Percentiles rank a stretch among this genome's conserved stretches.
These are phyloP conservation scores for Cadophora luteo-olivacea DNA, from an alignment of 2,329 filamentous ascomycete genomes.

Conservation along the genomic window DNA sequence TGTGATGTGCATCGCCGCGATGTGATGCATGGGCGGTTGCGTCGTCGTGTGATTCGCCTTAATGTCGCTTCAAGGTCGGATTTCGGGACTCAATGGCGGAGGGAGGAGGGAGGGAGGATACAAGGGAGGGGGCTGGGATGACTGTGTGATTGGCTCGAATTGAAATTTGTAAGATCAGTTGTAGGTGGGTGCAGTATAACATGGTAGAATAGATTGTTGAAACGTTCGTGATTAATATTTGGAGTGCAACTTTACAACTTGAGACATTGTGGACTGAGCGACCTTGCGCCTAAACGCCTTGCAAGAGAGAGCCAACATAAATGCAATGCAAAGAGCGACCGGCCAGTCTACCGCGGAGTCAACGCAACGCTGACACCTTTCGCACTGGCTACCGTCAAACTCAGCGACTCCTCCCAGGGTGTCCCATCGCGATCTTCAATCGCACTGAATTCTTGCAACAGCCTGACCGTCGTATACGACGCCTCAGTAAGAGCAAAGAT, in stretches of 20 bases:
- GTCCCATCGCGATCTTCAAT: slow-evolving; percentile 41
- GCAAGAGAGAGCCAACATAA: neutral
- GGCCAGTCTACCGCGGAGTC: slow-evolving; percentile 16
- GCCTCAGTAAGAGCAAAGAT: slow-evolving; percentile 47
- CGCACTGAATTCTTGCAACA: slow-evolving; percentile 45
- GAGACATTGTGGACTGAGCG: neutral
- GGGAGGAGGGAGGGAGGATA: neutral
- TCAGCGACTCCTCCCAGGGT: slow-evolving; percentile 33
- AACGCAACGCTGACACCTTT: slow-evolving; percentile 34
- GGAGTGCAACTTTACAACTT: neutral
- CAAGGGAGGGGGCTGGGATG: neutral
- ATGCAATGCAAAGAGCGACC: neutral
- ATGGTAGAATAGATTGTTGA: neutral
- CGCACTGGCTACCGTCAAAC: slow-evolving; percentile 32
- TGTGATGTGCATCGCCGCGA: neutral
- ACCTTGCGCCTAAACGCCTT: neutral
- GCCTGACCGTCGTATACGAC: slow-evolving; percentile 44
- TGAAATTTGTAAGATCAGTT: neutral
- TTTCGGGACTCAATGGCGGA: neutral
- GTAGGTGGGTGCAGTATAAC: neutral
- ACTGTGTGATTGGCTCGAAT: neutral
- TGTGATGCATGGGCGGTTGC: neutral
- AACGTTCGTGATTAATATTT: neutral
- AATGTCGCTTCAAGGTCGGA: neutral
- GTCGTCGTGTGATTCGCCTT: neutral